Conservation (phyloP, 78 protist genomes). For the Dictyostelium firmibasis region DNA sequence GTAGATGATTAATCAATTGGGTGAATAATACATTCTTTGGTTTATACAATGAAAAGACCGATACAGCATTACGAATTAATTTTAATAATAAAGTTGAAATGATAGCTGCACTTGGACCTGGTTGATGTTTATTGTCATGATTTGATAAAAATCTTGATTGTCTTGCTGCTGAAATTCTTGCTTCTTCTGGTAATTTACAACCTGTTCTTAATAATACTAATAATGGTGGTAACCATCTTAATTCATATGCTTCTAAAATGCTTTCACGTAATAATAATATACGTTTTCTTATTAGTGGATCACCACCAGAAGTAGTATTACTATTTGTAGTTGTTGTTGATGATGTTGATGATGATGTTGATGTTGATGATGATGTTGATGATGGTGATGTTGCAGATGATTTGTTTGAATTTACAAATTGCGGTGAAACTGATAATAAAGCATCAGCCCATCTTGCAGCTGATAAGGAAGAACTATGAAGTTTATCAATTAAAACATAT, state of each 20-base stretch:
- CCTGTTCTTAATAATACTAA: slow-evolving; percentile 43
- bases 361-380: not conserved
- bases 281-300: slow-evolving; percentile 38
- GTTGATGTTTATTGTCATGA: slow-evolving; percentile 64
- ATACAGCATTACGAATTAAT: slow-evolving; percentile 32
- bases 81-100: slow-evolving; percentile 21
- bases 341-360: not conserved
- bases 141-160: slow-evolving; percentile 41
- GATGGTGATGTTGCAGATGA: not conserved
- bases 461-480: slow-evolving; percentile 21
- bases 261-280: slow-evolving; percentile 17
- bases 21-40: slow-evolving; percentile 17
- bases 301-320: not conserved
- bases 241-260: slow-evolving; percentile 37
- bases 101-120: slow-evolving; percentile 57
- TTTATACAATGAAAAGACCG: not conserved
- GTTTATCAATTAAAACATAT: slow-evolving; percentile 31
- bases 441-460: slow-evolving; percentile 75
- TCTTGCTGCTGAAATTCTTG: slow-evolving; percentile 63
- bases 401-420: slow-evolving; percentile 4
- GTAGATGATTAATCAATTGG: slow-evolving; percentile 41
- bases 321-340: not conserved
- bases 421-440: slow-evolving; percentile 53
- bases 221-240: slow-evolving; percentile 63
- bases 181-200: slow-evolving; percentile 62